Conservation (phyloP, 169 alveolate genomes). For the Eimeria sp. region DNA sequence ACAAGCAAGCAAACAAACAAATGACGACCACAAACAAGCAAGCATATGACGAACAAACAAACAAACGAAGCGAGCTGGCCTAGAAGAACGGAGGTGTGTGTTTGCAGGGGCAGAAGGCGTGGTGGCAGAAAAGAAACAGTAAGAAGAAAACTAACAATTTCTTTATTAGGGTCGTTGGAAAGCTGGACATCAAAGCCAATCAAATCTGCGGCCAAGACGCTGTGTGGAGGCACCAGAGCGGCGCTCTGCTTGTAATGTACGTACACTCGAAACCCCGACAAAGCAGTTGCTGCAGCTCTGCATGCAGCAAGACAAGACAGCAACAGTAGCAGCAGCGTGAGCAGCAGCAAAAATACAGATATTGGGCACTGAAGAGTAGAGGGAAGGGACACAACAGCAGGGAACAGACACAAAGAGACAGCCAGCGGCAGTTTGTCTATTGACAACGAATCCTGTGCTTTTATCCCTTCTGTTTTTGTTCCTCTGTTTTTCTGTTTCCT, state of each 20-base stretch:
- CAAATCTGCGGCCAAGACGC: slow-evolving; percentile 21
- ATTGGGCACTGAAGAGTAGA: too few species aligned
- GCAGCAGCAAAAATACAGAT: not conserved
- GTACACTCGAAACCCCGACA: not conserved
- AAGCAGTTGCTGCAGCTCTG: slow-evolving; percentile 26
- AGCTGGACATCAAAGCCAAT: not conserved
- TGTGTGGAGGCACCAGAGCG: slow-evolving; percentile 1
- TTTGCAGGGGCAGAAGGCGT: not conserved
- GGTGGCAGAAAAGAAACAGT: not conserved
- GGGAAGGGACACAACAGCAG: not conserved
- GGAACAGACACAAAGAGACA: not conserved
- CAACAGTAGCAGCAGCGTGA: not conserved
- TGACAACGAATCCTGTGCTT: not conserved
- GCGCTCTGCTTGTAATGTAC: slow-evolving; percentile 26
- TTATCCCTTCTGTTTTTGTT: not conserved
- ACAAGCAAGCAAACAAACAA: not conserved
- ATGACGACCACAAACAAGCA: not conserved
- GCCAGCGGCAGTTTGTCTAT: not conserved
- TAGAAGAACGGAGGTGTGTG: not conserved
- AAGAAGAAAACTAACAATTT: not conserved
- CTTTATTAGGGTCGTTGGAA: not conserved
- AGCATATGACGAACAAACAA: not conserved
- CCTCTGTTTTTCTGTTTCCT: not conserved
- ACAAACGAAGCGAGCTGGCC: not conserved
- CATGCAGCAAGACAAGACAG: not conserved